Evolutionary conservation across 495 filamentous ascomycete genomes (phyloP), one percentile per base, ranked within the genome.

Genomic region (Sordaria brevicollis): DNA sequence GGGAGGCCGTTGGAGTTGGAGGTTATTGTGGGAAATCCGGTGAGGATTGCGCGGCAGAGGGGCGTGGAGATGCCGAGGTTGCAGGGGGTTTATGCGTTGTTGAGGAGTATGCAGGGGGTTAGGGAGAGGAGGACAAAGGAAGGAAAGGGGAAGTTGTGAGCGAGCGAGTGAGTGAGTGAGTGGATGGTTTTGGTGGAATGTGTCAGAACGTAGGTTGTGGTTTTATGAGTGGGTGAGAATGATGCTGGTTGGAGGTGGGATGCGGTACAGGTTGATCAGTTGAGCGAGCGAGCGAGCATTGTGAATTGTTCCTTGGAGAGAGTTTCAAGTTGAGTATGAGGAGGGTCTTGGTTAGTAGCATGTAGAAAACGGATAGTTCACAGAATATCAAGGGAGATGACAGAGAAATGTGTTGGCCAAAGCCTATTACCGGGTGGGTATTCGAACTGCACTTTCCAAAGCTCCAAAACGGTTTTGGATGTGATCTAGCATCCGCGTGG

Each of bases 11-110:
- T 89, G 82, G 87, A 89, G 79, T 65, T 88, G 25, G 87, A 89
- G 76, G 87, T 88, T 31, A 88, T 89, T 34, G 73, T 89, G 43
- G 87, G 87, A 1, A 88, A 89, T 70, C 85, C 86, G 33, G 79
- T 89, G 0, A 72, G 82, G 72, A 83, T 86, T 25, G 87, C 86
- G n/a, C 71, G 81, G 67, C 77, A 75, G 17, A 74, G 75, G 21
- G 87, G 86, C 1, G 81, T 86, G 9, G 81, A 85, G 71, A 79
- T 87, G 83, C 82, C 82, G 15, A 75, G 82, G 73, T 37, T 88
- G 77, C 83, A 86, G 78, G 85, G 71, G 2, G 54, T 89, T 39
- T 87, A 89, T 78, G 83, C 81, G 66, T 68, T 84, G 66, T 69
- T 84, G 73, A 75, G 76, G 71, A 86, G 82, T 71, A 78, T 79